Evolutionary conservation across 306 rosid species (phyloP).

Genomic region (Canavalia ensiformis): DNA sequence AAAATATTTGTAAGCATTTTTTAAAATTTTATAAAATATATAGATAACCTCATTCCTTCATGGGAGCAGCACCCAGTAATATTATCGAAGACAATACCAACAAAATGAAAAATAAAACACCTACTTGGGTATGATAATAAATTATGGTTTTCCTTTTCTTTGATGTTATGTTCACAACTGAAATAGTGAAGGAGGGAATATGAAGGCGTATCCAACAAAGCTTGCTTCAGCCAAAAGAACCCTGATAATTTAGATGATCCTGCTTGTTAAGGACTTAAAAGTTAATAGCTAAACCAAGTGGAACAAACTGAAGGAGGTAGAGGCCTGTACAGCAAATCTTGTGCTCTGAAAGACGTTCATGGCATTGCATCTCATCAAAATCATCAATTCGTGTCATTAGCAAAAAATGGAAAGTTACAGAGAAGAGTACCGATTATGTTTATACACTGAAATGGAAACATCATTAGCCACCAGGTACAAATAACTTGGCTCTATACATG

Average conservation of each 20-base stretch:
- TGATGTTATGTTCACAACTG: background rate
- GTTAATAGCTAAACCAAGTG: background rate
- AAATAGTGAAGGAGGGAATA: background rate
- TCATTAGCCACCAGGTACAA: slow-evolving; percentile 36
- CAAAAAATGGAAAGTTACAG: slow-evolving; percentile 14
- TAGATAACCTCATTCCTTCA: too few relatives aligned
- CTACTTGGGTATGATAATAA: too few relatives aligned
- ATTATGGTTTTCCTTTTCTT: background rate
- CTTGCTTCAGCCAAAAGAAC: background rate
- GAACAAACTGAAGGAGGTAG: too few relatives aligned
- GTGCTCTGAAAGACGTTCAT: background rate
- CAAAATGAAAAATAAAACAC: too few relatives aligned
- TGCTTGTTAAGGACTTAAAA: background rate
- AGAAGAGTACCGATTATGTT: background rate
- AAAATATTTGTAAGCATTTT: too few relatives aligned
- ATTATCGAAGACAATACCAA: too few relatives aligned
- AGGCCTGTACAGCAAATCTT: background rate
- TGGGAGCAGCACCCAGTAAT: too few relatives aligned
- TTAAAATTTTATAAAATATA: too few relatives aligned
- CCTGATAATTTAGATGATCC: background rate
- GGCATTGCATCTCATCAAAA: slow-evolving; percentile 36
- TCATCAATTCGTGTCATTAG: slow-evolving; percentile 12
- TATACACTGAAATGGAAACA: slow-evolving; percentile 19
- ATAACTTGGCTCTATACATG: slow-evolving; percentile 50
- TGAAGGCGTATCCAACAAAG: background rate